Evolutionary conservation across 768 basidiomycete genomes (phyloP).

Genomic region (Hypholoma fasciculare): DNA sequence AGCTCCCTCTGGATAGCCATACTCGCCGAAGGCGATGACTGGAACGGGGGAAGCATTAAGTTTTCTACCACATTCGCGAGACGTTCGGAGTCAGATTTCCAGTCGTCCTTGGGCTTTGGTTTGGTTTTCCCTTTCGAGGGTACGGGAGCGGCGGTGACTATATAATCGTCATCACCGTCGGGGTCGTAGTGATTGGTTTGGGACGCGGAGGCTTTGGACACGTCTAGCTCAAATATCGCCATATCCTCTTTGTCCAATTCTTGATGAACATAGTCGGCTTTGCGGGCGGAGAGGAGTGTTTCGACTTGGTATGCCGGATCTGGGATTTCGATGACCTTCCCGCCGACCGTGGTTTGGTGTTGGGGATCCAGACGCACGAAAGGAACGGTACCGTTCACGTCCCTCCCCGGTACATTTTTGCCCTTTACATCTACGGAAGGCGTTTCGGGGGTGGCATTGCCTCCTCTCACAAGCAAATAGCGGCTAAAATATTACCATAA

Average conservation of each 20-base stretch:
- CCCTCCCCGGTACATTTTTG: constrained; percentile 9
- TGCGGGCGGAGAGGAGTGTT: constrained; percentile 41
- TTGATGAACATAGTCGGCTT: constrained; percentile 40
- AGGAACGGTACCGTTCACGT: constrained; percentile 26
- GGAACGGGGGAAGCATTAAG: constrained; percentile 60
- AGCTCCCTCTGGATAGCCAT: constrained; percentile 64
- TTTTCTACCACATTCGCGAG: constrained; percentile 42
- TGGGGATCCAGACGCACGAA: constrained; percentile 50
- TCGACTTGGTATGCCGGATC: constrained; percentile 57
- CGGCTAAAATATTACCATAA: constrained; percentile 36
- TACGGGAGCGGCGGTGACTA: constrained; percentile 15
- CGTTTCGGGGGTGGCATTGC: background rate
- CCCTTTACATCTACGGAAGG: constrained; percentile 7
- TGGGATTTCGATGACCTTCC: constrained; percentile 49
- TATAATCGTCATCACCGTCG: constrained; percentile 32
- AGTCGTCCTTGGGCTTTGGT: constrained; percentile 41
- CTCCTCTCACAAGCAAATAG: constrained; percentile 57
- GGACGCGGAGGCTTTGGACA: constrained; percentile 12
- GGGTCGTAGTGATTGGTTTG: constrained; percentile 22
- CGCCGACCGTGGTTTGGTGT: constrained; percentile 40
- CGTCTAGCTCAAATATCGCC: constrained; percentile 38
- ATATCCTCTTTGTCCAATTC: constrained; percentile 52
- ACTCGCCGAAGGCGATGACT: constrained; percentile 53
- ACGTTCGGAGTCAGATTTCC: constrained; percentile 55
- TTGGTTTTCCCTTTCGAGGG: constrained; percentile 18